Percentiles rank a stretch among this genome's conserved stretches.
Evolutionary conservation across 2,329 filamentous ascomycete genomes (phyloP).

Genomic region (Penicillium expansum): DNA sequence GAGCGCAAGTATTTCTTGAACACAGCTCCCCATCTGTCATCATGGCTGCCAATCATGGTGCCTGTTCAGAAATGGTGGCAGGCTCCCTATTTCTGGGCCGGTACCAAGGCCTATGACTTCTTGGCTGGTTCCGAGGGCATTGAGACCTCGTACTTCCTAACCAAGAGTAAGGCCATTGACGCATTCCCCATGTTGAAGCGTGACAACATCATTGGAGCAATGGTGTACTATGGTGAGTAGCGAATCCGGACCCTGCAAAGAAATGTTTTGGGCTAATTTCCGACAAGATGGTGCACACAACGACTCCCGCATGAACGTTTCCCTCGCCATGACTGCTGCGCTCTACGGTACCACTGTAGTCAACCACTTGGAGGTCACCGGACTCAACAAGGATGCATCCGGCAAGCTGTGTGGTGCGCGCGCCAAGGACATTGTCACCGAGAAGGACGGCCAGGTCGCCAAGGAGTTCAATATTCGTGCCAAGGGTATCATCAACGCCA

Average conservation of each 20-base stretch:
- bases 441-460: conserved; percentile 60
- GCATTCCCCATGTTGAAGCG: conserved; percentile 86
- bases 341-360: conserved; percentile 79
- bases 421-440: conserved; percentile 67
- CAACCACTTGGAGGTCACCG: conserved; percentile 79
- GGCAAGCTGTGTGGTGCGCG: conserved; percentile 72
- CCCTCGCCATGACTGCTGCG: conserved; percentile 82
- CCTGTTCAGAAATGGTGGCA: conserved; percentile 82
- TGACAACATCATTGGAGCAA: conserved; percentile 71
- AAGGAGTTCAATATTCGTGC: conserved; percentile 70
- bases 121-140: conserved; percentile 83
- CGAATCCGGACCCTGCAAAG: not conserved
- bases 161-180: conserved; percentile 79
- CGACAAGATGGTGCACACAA: conserved; percentile 77
- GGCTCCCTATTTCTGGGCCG: conserved; percentile 69
- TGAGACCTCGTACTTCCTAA: conserved; percentile 84
- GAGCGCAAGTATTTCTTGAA: conserved; percentile 81
- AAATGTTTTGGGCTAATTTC: not conserved
- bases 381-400: conserved; percentile 68
- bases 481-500: conserved; percentile 83
- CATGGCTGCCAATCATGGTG: conserved; percentile 79
- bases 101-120: conserved; percentile 78
- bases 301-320: conserved; percentile 89
- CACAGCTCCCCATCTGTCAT: conserved; percentile 77
- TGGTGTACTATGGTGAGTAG: conserved; percentile 74